Conservation (phyloP, 2,329 filamentous ascomycete genomes). For the Monascus ruber region DNA sequence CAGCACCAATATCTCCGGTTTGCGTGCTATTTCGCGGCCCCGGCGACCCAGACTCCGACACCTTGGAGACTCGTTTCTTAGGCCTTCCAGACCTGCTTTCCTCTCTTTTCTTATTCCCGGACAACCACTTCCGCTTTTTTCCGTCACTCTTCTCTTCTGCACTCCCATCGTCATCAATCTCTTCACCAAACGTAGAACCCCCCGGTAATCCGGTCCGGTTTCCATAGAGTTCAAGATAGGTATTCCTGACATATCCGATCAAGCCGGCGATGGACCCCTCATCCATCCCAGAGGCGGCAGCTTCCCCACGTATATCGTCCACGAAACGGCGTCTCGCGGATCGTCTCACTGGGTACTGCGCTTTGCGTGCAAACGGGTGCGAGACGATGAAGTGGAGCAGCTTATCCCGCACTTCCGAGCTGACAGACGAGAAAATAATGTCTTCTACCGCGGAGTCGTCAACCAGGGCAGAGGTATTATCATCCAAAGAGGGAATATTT, state of each 20-base stretch:
- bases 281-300: slow-evolving; percentile 8
- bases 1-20: neutral
- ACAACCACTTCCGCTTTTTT: neutral
- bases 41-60: neutral
- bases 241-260: slow-evolving; percentile 11
- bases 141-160: slow-evolving; percentile 1
- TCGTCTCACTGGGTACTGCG: slow-evolving; percentile 7
- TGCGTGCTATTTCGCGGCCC: neutral
- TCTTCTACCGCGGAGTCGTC: slow-evolving; percentile 6
- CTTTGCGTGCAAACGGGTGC: slow-evolving; percentile 9
- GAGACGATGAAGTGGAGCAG: slow-evolving; percentile 8
- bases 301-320: slow-evolving; percentile 8
- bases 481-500: neutral
- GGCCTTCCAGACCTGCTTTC: neutral
- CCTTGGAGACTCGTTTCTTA: slow-evolving; percentile 1
- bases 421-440: slow-evolving; percentile 7
- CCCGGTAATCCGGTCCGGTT: neutral
- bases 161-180: slow-evolving; percentile 9
- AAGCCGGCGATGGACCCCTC: slow-evolving; percentile 5
- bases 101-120: neutral
- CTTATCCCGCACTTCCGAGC: slow-evolving; percentile 1
- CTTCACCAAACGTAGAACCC: slow-evolving; percentile 11
- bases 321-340: slow-evolving; percentile 11
- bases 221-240: slow-evolving; percentile 10
- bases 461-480: neutral